Percentiles rank a stretch among this genome's conserved stretches.
Evolutionary conservation across 805 yeast genomes (phyloP).

Genomic region (Lachancea thermotolerans): DNA sequence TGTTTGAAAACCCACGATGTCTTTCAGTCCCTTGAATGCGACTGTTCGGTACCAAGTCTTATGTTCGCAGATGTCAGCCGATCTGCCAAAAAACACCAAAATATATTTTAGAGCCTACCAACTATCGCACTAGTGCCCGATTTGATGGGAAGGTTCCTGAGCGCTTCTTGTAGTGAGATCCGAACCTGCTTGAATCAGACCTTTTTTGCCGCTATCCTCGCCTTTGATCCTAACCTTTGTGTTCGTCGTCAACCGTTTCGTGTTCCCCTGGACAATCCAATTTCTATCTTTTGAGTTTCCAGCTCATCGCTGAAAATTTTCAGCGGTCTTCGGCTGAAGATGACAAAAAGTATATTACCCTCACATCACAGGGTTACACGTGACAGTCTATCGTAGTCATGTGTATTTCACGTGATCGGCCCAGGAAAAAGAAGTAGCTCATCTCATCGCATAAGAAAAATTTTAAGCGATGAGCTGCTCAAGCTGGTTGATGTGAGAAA

Average conservation of each 20-base stretch:
- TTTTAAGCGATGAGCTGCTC: neutral
- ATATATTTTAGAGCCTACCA: neutral
- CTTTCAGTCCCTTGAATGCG: too few species aligned
- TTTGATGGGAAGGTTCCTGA: too few species aligned
- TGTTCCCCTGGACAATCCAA: neutral
- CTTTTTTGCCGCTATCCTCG: neutral
- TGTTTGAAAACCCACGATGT: too few species aligned
- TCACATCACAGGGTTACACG: neutral
- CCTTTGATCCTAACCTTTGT: neutral
- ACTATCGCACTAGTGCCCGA: too few species aligned
- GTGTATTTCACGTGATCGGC: neutral
- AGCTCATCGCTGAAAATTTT: neutral
- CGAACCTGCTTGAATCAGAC: neutral
- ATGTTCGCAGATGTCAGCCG: neutral
- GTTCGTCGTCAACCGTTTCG: neutral
- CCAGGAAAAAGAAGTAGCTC: neutral
- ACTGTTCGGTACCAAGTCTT: too few species aligned
- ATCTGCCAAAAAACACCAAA: neutral
- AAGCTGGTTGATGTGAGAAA: too few species aligned
- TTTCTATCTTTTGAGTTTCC: neutral
- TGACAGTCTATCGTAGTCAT: neutral
- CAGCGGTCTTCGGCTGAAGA: neutral
- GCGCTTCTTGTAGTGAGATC: neutral
- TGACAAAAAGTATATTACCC: neutral
- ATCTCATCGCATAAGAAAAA: neutral